Conservation (phyloP, 306 rosid genomes). For the Pueraria montana region DNA sequence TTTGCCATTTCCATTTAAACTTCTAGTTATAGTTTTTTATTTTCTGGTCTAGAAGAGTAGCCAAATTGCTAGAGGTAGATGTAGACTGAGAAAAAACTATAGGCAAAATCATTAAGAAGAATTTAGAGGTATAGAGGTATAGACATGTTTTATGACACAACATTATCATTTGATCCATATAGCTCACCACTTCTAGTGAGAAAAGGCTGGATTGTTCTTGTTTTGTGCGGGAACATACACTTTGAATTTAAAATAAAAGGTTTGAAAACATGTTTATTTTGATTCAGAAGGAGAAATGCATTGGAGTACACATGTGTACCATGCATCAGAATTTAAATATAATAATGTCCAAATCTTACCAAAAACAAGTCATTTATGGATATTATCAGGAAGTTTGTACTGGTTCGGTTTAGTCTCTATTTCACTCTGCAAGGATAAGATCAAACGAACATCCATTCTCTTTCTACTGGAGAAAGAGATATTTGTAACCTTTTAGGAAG, state of each 20-base stretch:
- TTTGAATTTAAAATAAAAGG: background rate
- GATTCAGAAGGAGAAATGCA: background rate
- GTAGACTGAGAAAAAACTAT: background rate
- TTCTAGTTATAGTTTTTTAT: background rate
- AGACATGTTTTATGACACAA: background rate
- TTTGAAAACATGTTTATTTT: background rate
- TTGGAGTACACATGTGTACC: background rate
- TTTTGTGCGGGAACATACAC: background rate
- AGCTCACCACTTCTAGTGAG: background rate
- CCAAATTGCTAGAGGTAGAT: background rate
- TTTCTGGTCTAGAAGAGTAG: background rate
- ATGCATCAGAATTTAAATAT: background rate
- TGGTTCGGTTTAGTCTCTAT: background rate
- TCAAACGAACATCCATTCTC: background rate
- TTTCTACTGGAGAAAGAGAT: background rate
- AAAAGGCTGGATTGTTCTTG: background rate
- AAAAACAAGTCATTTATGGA: background rate
- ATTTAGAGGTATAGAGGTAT: background rate
- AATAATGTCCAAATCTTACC: background rate
- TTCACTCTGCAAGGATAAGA: background rate
- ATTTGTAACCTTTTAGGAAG: background rate
- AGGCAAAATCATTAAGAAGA: background rate
- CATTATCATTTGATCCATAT: background rate
- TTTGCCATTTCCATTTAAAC: conserved; percentile 21
- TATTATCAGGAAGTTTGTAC: background rate